Conservation (phyloP, 495 filamentous ascomycete species). For the Friedmanniomyces endolithicus region DNA sequence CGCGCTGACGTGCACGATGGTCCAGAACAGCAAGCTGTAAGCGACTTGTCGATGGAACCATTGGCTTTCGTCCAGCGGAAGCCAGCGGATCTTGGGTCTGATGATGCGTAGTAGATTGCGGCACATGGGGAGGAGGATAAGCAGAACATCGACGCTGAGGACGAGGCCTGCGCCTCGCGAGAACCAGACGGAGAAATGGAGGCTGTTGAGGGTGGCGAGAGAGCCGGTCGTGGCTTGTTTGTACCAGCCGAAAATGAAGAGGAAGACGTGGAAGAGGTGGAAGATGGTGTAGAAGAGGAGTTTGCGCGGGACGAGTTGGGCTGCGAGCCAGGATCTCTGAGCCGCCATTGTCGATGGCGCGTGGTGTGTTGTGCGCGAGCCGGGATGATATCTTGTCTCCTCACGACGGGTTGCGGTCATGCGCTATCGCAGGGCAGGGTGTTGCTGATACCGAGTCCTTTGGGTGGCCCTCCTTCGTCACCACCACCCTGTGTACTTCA, state of each 20-base stretch:
- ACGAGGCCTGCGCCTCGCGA: conserved; percentile 83
- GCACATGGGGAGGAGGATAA: conserved; percentile 92
- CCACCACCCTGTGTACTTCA: neutral
- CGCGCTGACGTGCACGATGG: conserved; percentile 57
- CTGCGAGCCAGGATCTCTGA: conserved; percentile 13
- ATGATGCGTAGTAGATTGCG: conserved; percentile 72
- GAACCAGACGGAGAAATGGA: conserved; percentile 85
- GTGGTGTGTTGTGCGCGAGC: neutral
- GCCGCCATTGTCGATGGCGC: conserved; percentile 10
- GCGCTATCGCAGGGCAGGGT: neutral
- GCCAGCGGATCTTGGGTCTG: conserved; percentile 73
- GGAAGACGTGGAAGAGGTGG: conserved; percentile 65
- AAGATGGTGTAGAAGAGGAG: conserved; percentile 69
- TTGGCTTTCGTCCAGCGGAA: conserved; percentile 86
- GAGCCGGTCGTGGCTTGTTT: conserved; percentile 52
- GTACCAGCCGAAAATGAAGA: conserved; percentile 87
- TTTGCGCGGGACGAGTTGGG: conserved; percentile 24
- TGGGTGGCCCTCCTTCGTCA: neutral
- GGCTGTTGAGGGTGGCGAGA: conserved; percentile 64
- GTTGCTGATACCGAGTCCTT: neutral
- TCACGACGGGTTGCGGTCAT: neutral
- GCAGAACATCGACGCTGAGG: conserved; percentile 65
- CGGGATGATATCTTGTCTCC: too few species aligned
- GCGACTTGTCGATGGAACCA: conserved; percentile 97
- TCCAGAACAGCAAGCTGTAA: conserved; percentile 75